phyloP scores from a whole-genome alignment of 495 filamentous ascomycete species.

The Aspergillus sclerotiicarbonarius region DNA sequence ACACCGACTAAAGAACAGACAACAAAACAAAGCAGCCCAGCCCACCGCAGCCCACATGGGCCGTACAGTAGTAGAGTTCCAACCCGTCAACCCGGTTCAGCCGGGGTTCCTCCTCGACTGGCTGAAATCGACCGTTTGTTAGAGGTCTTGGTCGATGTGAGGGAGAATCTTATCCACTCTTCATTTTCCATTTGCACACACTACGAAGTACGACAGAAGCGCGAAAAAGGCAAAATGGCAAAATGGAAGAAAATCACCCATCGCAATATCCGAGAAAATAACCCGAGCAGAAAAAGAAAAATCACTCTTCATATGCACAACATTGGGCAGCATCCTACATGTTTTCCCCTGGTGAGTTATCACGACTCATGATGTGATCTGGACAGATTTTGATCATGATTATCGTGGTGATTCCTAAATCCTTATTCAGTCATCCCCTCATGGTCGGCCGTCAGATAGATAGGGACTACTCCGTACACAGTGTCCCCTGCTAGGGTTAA shows the following conservation, averaged over 20 bases:
- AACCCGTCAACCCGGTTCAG: conserved; percentile 29
- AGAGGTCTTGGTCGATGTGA: conserved; percentile 7
- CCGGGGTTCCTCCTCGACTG: conserved; percentile 15
- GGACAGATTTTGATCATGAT: not conserved
- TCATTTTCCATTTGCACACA: conserved; percentile 5
- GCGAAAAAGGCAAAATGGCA: not conserved
- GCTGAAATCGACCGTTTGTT: conserved; percentile 15
- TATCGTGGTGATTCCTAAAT: not conserved
- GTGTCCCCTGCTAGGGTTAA: conserved; percentile 16
- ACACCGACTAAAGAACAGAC: conserved; percentile 9
- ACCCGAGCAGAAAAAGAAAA: not conserved
- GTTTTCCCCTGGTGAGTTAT: conserved; percentile 2
- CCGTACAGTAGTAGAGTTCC: conserved; percentile 10
- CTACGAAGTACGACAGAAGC: not conserved
- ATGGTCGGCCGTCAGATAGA: no score
- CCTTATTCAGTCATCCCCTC: not conserved
- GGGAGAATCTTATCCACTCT: conserved; percentile 13
- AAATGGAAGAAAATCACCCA: not conserved
- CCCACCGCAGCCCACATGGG: conserved; percentile 26
- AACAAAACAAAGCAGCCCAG: conserved; percentile 20
- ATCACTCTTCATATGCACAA: conserved; percentile 8
- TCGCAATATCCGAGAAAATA: not conserved
- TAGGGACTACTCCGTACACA: no score
- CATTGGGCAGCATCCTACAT: conserved; percentile 13
- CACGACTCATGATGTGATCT: not conserved